Conservation (phyloP, 148 eudicot genomes). For the Agrostemma githago region DNA sequence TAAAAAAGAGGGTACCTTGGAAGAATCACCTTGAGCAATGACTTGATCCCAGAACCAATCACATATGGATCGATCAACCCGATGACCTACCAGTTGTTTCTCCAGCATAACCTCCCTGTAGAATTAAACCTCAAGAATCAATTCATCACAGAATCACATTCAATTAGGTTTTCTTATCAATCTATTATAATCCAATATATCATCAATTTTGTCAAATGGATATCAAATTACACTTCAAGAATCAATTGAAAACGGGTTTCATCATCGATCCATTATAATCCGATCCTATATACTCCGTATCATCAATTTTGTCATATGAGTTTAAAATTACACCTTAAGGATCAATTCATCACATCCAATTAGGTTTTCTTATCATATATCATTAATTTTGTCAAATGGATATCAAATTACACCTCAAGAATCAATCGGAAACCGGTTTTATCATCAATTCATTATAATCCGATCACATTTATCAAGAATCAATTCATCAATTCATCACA, state of each 20-base stretch:
- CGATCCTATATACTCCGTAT: too few species aligned
- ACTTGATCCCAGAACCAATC: conserved; percentile 90
- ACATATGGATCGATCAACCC: conserved; percentile 82
- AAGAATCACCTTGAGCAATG: conserved; percentile 62
- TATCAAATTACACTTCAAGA: too few species aligned
- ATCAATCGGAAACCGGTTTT: too few species aligned
- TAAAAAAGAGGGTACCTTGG: conserved; percentile 43
- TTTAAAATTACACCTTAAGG: too few species aligned
- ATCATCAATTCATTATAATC: too few species aligned
- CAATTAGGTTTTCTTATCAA: background rate
- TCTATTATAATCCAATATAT: background rate
- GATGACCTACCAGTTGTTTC: conserved; percentile 76
- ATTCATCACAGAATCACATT: background rate
- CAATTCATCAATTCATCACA: background rate
- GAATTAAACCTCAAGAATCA: background rate
- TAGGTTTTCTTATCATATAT: background rate
- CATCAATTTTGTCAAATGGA: background rate
- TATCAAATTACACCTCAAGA: too few species aligned
- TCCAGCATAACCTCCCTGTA: conserved; percentile 84
- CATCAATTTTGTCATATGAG: too few species aligned
- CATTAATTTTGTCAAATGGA: too few species aligned
- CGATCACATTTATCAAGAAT: too few species aligned
- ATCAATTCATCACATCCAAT: background rate
- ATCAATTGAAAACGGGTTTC: too few species aligned
- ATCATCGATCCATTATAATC: too few species aligned